These are phyloP conservation scores for Cucurbita moschata DNA, from an alignment of 306 rosid species.

Conservation along the genomic window DNA sequence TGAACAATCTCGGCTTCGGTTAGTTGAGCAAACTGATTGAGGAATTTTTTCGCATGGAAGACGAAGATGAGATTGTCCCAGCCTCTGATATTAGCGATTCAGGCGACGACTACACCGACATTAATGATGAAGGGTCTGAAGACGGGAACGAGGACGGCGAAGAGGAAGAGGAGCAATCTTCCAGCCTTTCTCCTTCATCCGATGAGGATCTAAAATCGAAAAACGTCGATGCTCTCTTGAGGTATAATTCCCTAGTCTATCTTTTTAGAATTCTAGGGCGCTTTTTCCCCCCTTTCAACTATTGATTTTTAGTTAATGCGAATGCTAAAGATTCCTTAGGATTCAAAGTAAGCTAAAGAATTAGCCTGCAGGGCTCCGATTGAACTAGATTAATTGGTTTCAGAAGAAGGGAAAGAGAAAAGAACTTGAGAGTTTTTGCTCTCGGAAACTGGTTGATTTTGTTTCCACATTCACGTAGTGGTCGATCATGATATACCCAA, in stretches of 20 bases:
- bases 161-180: conserved; percentile 5
- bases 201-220: conserved; percentile 46
- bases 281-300: neutral
- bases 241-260: conserved; percentile 14
- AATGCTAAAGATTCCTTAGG: neutral
- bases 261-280: neutral
- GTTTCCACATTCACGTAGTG: neutral
- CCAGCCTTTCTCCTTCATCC: conserved; percentile 10
- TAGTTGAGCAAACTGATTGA: neutral
- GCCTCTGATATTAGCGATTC: conserved; percentile 33
- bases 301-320: neutral
- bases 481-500: neutral
- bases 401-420: neutral
- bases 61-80: conserved; percentile 28
- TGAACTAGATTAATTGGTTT: neutral
- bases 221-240: conserved; percentile 74
- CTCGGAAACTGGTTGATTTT: neutral
- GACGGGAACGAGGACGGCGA: neutral
- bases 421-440: neutral
- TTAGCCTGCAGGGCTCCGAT: neutral
- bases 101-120: conserved; percentile 25
- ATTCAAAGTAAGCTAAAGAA: neutral
- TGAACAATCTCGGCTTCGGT: neutral
- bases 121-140: conserved; percentile 12
- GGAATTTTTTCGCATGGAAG: conserved; percentile 24